Conservation (phyloP, 1,139 yeast species). For the Magnusiomyces tetraspermus region DNA sequence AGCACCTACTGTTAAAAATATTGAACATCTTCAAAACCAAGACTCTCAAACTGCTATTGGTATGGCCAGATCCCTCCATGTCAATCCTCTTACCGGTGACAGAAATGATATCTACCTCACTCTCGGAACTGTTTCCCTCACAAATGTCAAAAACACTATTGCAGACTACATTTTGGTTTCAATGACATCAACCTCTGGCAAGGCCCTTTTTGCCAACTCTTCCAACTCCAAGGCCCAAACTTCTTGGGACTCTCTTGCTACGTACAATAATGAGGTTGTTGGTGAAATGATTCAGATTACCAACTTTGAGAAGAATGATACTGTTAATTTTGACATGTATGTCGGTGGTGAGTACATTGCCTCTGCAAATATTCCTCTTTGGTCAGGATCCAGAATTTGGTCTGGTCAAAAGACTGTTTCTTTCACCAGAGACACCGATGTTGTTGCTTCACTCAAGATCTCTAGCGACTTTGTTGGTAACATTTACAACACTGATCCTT, state of each 20-base stretch:
- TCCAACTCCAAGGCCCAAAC: slow-evolving; percentile 49
- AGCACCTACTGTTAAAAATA: slow-evolving; percentile 40
- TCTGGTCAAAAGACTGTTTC: slow-evolving; percentile 22
- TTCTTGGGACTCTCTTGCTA: slow-evolving; percentile 71
- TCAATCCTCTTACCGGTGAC: slow-evolving; percentile 23
- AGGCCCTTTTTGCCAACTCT: slow-evolving; percentile 42
- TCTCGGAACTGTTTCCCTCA: slow-evolving; percentile 23
- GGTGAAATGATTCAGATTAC: slow-evolving; percentile 60
- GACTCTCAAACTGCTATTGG: slow-evolving; percentile 26
- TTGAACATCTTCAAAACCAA: slow-evolving; percentile 36
- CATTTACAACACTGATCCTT: slow-evolving; percentile 49
- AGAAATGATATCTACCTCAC: slow-evolving; percentile 26
- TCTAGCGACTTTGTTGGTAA: slow-evolving; percentile 65
- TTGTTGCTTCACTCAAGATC: slow-evolving; percentile 28
- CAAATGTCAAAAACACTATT: slow-evolving; percentile 16
- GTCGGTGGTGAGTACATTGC: slow-evolving; percentile 58
- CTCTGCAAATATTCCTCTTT: slow-evolving; percentile 35
- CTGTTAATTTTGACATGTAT: slow-evolving; percentile 48
- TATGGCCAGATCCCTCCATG: slow-evolving; percentile 23
- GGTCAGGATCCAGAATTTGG: slow-evolving; percentile 26
- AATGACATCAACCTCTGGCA: slow-evolving; percentile 24
- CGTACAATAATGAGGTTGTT: slow-evolving; percentile 59
- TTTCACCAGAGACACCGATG: slow-evolving; percentile 20
- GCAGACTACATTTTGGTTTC: slow-evolving; percentile 21
- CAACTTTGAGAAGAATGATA: slow-evolving; percentile 50